A percentile compares a stretch with the other conserved stretches of the same genome.
Evolutionary conservation across 495 filamentous ascomycete species (phyloP).

Genomic region (Tuber brumale): DNA sequence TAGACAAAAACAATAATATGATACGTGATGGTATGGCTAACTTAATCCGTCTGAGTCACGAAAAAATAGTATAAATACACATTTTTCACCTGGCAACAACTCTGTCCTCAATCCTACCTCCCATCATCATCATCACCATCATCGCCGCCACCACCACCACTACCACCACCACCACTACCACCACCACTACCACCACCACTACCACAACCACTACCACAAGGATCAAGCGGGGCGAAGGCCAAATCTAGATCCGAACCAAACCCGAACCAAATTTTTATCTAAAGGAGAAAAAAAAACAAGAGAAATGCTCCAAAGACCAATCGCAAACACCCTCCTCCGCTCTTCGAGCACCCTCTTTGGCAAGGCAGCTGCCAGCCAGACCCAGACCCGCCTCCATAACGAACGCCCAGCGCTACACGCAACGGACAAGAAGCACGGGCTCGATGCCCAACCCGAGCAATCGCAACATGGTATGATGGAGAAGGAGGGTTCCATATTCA

Average conservation of each 20-base stretch:
- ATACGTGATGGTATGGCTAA: not conserved
- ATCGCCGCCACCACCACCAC: not conserved
- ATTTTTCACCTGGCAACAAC: not conserved
- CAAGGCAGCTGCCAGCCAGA: slow-evolving; percentile 3
- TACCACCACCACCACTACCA: not conserved
- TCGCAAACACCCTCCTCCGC: not conserved
- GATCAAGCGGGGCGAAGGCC: not conserved
- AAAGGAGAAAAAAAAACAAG: not conserved
- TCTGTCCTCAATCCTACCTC: not conserved
- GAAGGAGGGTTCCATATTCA: slow-evolving; percentile 45
- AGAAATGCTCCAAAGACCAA: not conserved
- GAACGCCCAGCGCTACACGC: slow-evolving; percentile 18
- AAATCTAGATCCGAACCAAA: not conserved
- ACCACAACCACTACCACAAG: not conserved
- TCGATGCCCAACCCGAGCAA: slow-evolving; percentile 46
- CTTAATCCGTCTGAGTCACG: not conserved
- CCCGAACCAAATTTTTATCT: not conserved
- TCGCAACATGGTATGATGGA: slow-evolving; percentile 45
- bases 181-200: not conserved
- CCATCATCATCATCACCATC: not conserved
- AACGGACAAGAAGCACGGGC: slow-evolving; percentile 40
- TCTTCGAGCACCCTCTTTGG: not conserved
- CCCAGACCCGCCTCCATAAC: slow-evolving; percentile 24
- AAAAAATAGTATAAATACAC: not conserved
- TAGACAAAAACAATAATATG: not conserved